phyloP scores from a whole-genome alignment of 106 monocot species.

The Gastrodia elata region DNA sequence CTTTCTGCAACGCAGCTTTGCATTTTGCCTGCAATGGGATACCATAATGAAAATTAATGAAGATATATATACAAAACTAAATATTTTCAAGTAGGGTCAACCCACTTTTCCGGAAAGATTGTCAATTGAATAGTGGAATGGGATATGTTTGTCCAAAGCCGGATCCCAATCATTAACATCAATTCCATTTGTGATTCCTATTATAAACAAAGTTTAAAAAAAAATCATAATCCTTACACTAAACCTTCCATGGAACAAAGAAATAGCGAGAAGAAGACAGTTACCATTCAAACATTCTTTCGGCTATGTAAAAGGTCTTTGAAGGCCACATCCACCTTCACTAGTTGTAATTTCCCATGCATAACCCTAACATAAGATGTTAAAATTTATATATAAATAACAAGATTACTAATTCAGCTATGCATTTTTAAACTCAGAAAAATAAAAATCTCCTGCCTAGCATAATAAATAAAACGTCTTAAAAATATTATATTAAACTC shows the following conservation, averaged over 20 bases:
- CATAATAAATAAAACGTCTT: neutral
- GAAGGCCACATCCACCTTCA: conserved; percentile 87
- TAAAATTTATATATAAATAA: neutral
- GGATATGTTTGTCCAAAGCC: conserved; percentile 62
- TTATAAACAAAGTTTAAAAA: neutral
- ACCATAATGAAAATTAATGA: neutral
- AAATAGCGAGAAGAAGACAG: neutral
- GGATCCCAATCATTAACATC: conserved; percentile 84
- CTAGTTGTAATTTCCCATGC: conserved; percentile 89
- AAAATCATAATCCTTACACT: neutral
- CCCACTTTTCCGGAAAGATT: conserved; percentile 80
- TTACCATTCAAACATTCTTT: conserved; percentile 79
- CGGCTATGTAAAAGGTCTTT: conserved; percentile 62
- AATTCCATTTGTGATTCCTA: conserved; percentile 90
- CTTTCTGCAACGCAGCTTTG: conserved; percentile 82
- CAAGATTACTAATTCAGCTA: neutral
- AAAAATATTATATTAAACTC: neutral
- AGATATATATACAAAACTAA: neutral
- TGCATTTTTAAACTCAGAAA: conserved; percentile 5
- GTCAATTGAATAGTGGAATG: conserved; percentile 61
- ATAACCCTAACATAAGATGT: conserved; percentile 53
- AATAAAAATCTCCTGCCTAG: neutral
- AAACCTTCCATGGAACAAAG: neutral
- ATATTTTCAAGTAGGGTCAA: neutral
- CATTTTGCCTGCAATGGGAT: conserved; percentile 49